These are phyloP conservation scores for Chlorociboria aeruginascens DNA, from an alignment of 495 filamentous ascomycete genomes.

Conservation along the genomic window DNA sequence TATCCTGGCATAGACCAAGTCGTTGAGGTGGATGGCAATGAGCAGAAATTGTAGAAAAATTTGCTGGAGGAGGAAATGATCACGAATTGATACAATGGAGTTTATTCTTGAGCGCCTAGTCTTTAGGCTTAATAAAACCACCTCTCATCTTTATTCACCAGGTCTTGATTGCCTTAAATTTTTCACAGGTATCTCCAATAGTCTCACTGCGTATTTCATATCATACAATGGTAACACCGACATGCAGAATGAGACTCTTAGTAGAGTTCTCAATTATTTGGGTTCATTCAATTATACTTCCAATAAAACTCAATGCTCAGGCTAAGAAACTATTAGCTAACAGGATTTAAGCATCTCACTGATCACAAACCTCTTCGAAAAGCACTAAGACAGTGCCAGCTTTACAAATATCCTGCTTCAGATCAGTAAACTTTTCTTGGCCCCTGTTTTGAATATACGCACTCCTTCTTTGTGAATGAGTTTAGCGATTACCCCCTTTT, in stretches of 20 bases:
- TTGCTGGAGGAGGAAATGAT: neutral
- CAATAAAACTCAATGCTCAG: no score
- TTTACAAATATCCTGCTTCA: slow-evolving; percentile 43
- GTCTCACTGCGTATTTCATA: neutral
- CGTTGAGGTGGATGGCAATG: slow-evolving; percentile 56
- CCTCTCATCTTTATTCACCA: no score
- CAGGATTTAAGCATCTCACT: neutral
- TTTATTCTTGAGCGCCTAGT: no score
- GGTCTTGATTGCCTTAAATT: neutral
- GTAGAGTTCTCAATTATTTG: no score
- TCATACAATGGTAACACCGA: neutral
- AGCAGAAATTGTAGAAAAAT: slow-evolving; percentile 39
- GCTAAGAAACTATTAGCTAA: neutral
- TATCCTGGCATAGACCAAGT: slow-evolving; percentile 89
- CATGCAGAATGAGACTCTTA: neutral
- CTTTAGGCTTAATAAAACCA: no score
- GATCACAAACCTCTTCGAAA: slow-evolving; percentile 30
- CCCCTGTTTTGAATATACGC: slow-evolving; percentile 27
- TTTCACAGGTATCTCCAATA: neutral
- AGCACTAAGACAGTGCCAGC: slow-evolving; percentile 42
- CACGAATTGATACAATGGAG: neutral
- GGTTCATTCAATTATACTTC: no score
- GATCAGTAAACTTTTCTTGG: neutral
- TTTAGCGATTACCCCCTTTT: slow-evolving; percentile 65
- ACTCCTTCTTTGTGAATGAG: slow-evolving; percentile 82